Base-by-base conservation (phyloP, 371 early-diverging fungal species). In the Enteropsectra breve region DNA sequence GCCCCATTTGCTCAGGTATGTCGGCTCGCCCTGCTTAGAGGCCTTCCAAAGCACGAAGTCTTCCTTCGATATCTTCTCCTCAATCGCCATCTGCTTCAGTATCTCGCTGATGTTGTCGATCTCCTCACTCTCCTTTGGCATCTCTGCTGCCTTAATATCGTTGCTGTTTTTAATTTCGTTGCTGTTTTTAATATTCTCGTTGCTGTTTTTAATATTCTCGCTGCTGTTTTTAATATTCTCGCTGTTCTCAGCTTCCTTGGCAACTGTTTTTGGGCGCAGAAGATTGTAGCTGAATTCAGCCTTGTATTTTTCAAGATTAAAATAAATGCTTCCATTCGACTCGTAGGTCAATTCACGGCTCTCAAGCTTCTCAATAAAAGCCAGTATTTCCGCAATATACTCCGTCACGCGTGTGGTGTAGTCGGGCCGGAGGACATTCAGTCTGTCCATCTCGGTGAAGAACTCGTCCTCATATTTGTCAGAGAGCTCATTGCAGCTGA, bases 1-100 rank as follows among this genome's bases (percentile, higher is more conserved):
- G 46, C 94, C 89, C 92, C 94, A 94, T 45, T 89, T 90, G 0
- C 90, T 90, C 24, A 85, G 79, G 93, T 95, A 97, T 13, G 83
- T 78, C n/a, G 93, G 95, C 79, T 97, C 97, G 56, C 92, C 92
- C 1, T 87, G 84, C 83, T 94, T 94, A 37, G 88, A 86, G 13
- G 82, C 79, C 80, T 98, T 98, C 99, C 99, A 98, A 40, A 98
- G 82, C 0, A 91, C 99, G 84, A 98, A 98, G 79, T 98, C 97
- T 58, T 84, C 83, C 36, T 83, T 80, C 54, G 66, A 62, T 43
- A 86, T 86, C 18, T 95, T 84, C 74, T 87, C 87, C 57, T 89
- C 87, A 84, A 84, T 86, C 18, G 91, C 92, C 48, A 86, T 87
- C 32, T 92, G 81, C 78, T 94, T 92, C 58, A 89, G 89, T 76